Base-by-base conservation (phyloP, 352 stramenopile genomes). In the Pythium utonaiense region DNA sequence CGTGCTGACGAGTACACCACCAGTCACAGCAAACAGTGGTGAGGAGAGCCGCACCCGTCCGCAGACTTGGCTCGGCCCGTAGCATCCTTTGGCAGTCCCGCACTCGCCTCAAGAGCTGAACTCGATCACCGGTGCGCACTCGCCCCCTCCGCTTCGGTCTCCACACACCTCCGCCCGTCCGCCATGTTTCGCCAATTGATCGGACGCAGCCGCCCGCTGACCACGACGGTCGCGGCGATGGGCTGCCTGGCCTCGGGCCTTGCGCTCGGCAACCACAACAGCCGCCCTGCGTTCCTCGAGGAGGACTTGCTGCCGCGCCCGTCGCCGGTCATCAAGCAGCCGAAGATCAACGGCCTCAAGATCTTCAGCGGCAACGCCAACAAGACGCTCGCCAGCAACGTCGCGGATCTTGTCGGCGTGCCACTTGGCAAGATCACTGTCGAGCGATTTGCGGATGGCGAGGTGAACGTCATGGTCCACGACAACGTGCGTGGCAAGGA, bases 401-500 rank as follows among this genome's bases (percentile, higher is more conserved):
- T 99, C 69, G 93, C 96, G 28, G 94, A 98, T 47, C 86, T 99
- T 47, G 84, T 99, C 30, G 97, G 97, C 55, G 97, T 99, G 53
- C 91, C 98, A 62, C 86, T 99, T 24, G 97, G 96, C 52, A 98
- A 98, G 65, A 97, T 98, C 63, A 99, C 96, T 47, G 97, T 99
- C 41, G 93, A 96, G 68, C 84, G 91, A 60, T 99, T 99, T 70
- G 97, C 97, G n/a, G 97, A 99, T 71, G 97, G 97, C 50, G 97
- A 99, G 77, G 96, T 99, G 12, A 99, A 99, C 71, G 93, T 99
- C 66, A 98, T 98, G 83, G 96, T 99, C 63, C 96, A 99, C 71
- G 97, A 99, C 71, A 99, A 99, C 78, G 97, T 99, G 68, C 95
- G 97, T 60, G 98, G 98, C 59, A 99, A 99, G 73, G 97, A 99